Percentiles rank a stretch among this genome's conserved stretches.
Evolutionary conservation across 1,139 yeast genomes (phyloP).

Genomic region (Pichia sp.): DNA sequence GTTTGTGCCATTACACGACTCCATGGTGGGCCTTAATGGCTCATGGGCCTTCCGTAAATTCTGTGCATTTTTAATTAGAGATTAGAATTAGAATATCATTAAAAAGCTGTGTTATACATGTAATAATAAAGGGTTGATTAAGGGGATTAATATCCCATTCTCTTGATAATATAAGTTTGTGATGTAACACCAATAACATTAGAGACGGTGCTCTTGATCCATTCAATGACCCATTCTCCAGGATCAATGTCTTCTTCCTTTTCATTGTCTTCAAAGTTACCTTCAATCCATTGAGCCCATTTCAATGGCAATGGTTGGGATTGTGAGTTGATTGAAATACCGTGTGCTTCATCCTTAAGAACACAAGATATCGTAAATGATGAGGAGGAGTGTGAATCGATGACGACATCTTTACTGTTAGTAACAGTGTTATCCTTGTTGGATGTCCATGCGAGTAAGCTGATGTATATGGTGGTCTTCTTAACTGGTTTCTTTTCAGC

Average conservation of each 20-base stretch:
- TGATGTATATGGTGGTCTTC: slow-evolving; percentile 67
- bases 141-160: slow-evolving; percentile 89
- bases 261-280: slow-evolving; percentile 30
- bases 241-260: slow-evolving; percentile 58
- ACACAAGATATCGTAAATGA: slow-evolving; percentile 69
- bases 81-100: no score
- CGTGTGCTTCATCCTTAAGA: slow-evolving; percentile 75
- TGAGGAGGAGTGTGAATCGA: slow-evolving; percentile 38
- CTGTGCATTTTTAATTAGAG: no score
- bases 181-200: slow-evolving; percentile 83
- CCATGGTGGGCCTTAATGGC: no score
- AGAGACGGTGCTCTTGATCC: slow-evolving; percentile 84
- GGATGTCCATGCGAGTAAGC: slow-evolving; percentile 67
- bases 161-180: slow-evolving; percentile 82
- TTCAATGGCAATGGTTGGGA: slow-evolving; percentile 88
- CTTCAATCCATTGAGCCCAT: slow-evolving; percentile 89
- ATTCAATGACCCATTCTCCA: slow-evolving; percentile 90
- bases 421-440: slow-evolving; percentile 22
- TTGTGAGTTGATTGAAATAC: slow-evolving; percentile 67
- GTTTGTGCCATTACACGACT: no score
- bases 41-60: no score
- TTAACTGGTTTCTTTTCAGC: slow-evolving; percentile 10
- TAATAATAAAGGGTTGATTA: no score
- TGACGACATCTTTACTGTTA: slow-evolving; percentile 37
- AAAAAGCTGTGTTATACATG: no score